Evolutionary conservation across 495 filamentous ascomycete genomes (phyloP).

Genomic region (Aspergillus diversus): DNA sequence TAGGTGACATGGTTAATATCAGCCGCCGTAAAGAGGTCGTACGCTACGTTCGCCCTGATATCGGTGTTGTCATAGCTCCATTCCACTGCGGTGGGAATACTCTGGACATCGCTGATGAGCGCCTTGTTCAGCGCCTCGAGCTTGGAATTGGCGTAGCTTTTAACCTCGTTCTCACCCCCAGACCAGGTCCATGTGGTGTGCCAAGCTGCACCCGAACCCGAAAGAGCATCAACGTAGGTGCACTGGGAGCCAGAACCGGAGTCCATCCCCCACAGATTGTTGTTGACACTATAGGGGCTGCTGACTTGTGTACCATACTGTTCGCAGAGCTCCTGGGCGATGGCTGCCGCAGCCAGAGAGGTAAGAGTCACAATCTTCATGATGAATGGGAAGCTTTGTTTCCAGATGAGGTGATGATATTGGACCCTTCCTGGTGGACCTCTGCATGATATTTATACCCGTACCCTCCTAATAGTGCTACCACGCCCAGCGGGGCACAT

Average conservation of each 20-base stretch:
- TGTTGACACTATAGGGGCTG: slow-evolving; percentile 46
- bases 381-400: background rate
- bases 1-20: slow-evolving; percentile 48
- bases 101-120: slow-evolving; percentile 36
- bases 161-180: slow-evolving; percentile 44
- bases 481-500: no score
- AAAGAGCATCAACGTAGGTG: slow-evolving; percentile 39
- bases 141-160: slow-evolving; percentile 48
- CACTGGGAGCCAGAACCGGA: slow-evolving; percentile 45
- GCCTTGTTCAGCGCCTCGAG: slow-evolving; percentile 31
- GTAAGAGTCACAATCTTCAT: slow-evolving; percentile 7
- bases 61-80: slow-evolving; percentile 46
- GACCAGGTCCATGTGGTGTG: slow-evolving; percentile 48
- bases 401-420: no score
- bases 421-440: no score
- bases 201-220: slow-evolving; percentile 37
- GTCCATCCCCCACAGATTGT: slow-evolving; percentile 50
- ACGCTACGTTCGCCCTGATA: slow-evolving; percentile 49
- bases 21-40: slow-evolving; percentile 52
- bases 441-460: no score
- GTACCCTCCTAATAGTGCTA: no score
- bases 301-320: slow-evolving; percentile 41
- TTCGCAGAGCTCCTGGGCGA: slow-evolving; percentile 36
- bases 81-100: slow-evolving; percentile 39
- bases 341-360: slow-evolving; percentile 14